Conservation (phyloP, 202 grass and related monocot genomes). For the Panicum virgatum region DNA sequence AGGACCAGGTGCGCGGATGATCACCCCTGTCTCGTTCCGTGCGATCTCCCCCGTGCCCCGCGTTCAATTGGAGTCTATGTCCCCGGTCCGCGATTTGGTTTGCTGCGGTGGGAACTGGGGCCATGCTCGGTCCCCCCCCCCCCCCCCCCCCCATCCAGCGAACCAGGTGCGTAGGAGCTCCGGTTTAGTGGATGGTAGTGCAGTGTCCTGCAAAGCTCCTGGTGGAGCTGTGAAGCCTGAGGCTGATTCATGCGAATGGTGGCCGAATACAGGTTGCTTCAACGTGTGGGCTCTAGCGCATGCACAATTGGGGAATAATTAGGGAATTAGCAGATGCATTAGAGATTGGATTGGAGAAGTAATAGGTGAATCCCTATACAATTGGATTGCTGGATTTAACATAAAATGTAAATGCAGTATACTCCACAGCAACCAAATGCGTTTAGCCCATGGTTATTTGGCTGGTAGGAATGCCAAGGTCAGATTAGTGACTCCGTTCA, state of each 20-base stretch:
- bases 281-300: neutral
- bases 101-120: neutral
- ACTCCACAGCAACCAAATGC: neutral
- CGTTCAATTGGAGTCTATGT: no score
- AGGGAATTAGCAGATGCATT: no score
- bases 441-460: neutral
- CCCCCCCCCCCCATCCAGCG: no score
- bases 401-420: neutral
- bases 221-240: neutral
- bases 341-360: neutral
- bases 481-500: neutral
- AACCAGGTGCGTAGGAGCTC: neutral
- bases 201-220: neutral
- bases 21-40: neutral
- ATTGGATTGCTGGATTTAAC: neutral
- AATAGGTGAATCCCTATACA: neutral
- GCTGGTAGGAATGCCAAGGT: neutral
- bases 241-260: neutral
- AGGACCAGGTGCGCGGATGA: slow-evolving; percentile 51
- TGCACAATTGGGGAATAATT: neutral
- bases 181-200: neutral
- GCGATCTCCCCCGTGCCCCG: no score
- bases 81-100: slow-evolving; percentile 20
- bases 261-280: neutral
- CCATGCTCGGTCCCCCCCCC: neutral